Evolutionary conservation across 192 early-diverging fungal species (phyloP).

Genomic region (Chytriomyces confervae): DNA sequence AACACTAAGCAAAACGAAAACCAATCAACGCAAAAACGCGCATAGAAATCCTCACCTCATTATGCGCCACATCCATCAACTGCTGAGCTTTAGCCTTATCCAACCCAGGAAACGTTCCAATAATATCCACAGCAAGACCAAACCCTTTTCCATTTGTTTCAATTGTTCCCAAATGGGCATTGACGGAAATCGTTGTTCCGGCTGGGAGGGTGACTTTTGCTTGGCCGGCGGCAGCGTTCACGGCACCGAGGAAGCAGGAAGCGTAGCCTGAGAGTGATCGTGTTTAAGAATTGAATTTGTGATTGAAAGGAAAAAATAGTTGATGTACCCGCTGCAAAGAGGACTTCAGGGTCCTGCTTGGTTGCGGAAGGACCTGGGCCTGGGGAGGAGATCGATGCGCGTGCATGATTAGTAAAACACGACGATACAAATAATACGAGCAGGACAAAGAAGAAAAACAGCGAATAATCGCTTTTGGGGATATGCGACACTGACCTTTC

Average conservation of each 20-base stretch:
- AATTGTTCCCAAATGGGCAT: conserved; percentile 32
- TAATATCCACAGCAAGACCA: conserved; percentile 41
- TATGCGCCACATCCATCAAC: conserved; percentile 41
- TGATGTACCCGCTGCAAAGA: conserved; percentile 31
- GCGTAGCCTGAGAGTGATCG: conserved; percentile 41
- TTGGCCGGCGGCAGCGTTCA: conserved; percentile 41
- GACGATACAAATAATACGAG: no score
- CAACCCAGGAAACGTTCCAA: conserved; percentile 34
- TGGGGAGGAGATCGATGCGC: no score
- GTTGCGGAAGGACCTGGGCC: conserved; percentile 14
- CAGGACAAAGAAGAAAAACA: no score
- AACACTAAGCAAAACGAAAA: not conserved
- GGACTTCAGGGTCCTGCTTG: conserved; percentile 36
- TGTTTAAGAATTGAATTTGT: not conserved
- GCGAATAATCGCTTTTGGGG: no score
- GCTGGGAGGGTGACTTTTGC: conserved; percentile 40
- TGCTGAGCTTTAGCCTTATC: conserved; percentile 36
- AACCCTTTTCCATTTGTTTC: conserved; percentile 30
- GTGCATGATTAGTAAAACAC: no score
- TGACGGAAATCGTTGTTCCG: conserved; percentile 38
- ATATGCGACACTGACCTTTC: conserved; percentile 9
- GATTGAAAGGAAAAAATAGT: not conserved
- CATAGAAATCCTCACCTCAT: conserved; percentile 10
- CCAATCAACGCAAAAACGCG: not conserved
- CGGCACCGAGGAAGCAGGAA: conserved; percentile 51